Base-by-base conservation (phyloP, 1,139 yeast genomes). In the Lodderomyces theae region DNA sequence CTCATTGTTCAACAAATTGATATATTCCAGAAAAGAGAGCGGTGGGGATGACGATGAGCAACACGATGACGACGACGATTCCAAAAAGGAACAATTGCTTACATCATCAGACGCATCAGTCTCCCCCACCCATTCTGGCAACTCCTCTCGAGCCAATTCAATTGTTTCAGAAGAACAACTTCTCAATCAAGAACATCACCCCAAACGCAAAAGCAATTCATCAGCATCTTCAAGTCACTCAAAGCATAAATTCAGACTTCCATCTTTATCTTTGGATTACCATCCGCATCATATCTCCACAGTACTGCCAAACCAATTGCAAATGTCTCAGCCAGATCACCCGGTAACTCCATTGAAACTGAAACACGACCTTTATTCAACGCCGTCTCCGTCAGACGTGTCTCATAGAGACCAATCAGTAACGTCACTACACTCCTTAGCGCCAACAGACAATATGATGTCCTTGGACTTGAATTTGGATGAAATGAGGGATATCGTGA, bases 401-500 rank as follows among this genome's bases (percentile, higher is more conserved):
- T 25, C 39, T 16, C 39, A 36, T 10, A 25, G 34, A 12, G 35
- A 24, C 4, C 33, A 22, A 15, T 17, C 35, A 10, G 17, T 19
- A 5, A 11, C 37, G 7, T 38, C 43, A 19, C 16, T 17, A 25
- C 34, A 41, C 30, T 31, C 42, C 22, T 30, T 37, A 13, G 35
- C 37, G 15, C 32, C 35, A n/a, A 16, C 31, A 10, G 34, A 37
- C 37, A 30, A 29, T 30, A 28, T 34, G 34, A 32, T 40, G 24
- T 46, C 56, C 10, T 44, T 70, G 44, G 68, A 70, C 42, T 63
- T 77, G 35, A 77, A 77, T 46, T 67, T 78, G 42, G 74, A 75
- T 40, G 79, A 78, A 48, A 73, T 80, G 74, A 64, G 69, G 31
- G 81, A 79, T 9, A 77, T 79, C 37, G 65, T 79, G 17, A 72